Evolutionary conservation across 345 rosid genomes (phyloP), one percentile per base, ranked within the genome.

Genomic region (Fremontodendron californicum): DNA sequence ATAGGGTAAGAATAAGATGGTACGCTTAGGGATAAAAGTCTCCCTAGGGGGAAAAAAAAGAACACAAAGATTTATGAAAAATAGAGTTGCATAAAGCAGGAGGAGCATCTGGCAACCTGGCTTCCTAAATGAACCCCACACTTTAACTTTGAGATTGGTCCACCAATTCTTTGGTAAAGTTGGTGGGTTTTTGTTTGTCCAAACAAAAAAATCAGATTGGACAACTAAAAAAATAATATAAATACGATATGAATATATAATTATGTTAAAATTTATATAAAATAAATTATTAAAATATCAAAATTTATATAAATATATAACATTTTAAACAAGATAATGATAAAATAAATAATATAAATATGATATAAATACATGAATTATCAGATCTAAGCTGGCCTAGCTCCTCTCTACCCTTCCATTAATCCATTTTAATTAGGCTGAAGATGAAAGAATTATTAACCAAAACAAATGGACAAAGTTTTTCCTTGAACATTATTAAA

Each of bases 71-170:
- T n/a, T n/a, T n/a, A n/a, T n/a, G n/a, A n/a, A n/a, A n/a, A n/a
- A n/a, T n/a, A 61, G 81, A 63, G 27, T 3, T 40, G 73, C 78
- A 75, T 51, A 21, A 77, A 65, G 19, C 23, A n/a, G n/a, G n/a
- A n/a, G n/a, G 69, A 51, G 85, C 84, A 80, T 78, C 70, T 68
- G 57, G 76, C 78, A 60, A 60, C 79, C 49, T 37, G 68, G 76
- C 73, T 66, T 64, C 72, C 42, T 27, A 18, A 25, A 54, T 51
- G 80, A 86, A 73, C 37, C 85, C 85, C 79, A 57, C 69, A 49
- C 58, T n/a, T 77, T 65, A 54, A 69, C 79, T 71, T 83, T 69
- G 82, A 79, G 79, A 21, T 75, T 73, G 86, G 87, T 66, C 89
- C 89, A 80, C 78, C 73, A 78, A 51, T 78, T 77, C 70, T 62